Percentiles rank a stretch among this genome's conserved stretches.
phyloP scores from a whole-genome alignment of 2,329 filamentous ascomycete species.

The Diplocarpon rosae region DNA sequence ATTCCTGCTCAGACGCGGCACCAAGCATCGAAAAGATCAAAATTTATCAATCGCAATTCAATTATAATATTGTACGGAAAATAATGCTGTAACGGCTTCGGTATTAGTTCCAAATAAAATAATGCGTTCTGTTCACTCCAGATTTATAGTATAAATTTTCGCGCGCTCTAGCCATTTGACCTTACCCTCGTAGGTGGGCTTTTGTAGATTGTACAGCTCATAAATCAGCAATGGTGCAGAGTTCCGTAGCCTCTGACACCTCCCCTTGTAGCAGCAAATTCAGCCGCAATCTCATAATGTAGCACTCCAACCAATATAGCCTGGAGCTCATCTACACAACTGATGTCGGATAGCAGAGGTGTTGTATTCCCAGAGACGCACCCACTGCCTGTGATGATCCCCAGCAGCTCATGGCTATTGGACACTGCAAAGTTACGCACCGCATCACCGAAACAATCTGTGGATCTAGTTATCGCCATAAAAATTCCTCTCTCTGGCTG shows the following conservation, averaged over 20 bases:
- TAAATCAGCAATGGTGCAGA: constrained; percentile 78
- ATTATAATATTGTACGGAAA: background rate
- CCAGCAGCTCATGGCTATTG: constrained; percentile 67
- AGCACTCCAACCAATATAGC: constrained; percentile 64
- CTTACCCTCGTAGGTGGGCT: constrained; percentile 37
- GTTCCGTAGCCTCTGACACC: constrained; percentile 71
- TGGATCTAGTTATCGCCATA: constrained; percentile 70
- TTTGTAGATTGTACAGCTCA: constrained; percentile 43
- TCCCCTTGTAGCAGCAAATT: constrained; percentile 52
- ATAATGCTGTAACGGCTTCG: background rate
- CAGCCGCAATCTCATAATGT: constrained; percentile 61
- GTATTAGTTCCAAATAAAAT: background rate
- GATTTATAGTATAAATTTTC: constrained; percentile 33
- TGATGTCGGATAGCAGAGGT: constrained; percentile 61
- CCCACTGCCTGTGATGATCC: constrained; percentile 66
- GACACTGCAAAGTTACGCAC: constrained; percentile 51
- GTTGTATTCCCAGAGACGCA: constrained; percentile 78
- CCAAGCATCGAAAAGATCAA: too few species aligned
- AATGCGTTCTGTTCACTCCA: background rate
- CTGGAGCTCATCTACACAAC: constrained; percentile 51
- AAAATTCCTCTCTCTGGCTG: constrained; percentile 60
- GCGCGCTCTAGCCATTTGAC: constrained; percentile 41
- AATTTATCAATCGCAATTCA: too few species aligned
- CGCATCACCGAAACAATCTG: constrained; percentile 72
- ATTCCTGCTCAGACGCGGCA: too few species aligned